phyloP scores from a whole-genome alignment of 2,329 filamentous ascomycete species.

The Rhytidhysteron rufulum region DNA sequence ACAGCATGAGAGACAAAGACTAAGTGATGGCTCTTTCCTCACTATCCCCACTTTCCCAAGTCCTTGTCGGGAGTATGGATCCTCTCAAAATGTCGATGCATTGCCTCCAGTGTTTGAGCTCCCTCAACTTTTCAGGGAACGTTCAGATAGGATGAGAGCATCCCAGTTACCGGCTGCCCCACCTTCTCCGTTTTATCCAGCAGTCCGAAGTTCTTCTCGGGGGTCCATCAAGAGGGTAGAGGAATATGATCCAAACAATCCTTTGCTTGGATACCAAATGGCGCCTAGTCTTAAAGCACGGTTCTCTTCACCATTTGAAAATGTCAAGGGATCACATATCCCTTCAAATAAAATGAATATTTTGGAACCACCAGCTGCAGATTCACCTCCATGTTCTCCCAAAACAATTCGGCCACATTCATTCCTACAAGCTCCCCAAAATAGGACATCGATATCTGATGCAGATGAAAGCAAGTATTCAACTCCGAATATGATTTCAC shows the following conservation, averaged over 20 bases:
- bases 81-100: slow-evolving; percentile 42
- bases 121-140: slow-evolving; percentile 30
- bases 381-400: slow-evolving; percentile 37
- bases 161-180: slow-evolving; percentile 9
- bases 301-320: slow-evolving; percentile 22
- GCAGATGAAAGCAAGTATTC: slow-evolving; percentile 27
- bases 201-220: slow-evolving; percentile 7
- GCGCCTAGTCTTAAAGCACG: slow-evolving; percentile 8
- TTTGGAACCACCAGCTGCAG: slow-evolving; percentile 8
- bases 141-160: background rate
- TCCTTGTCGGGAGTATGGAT: slow-evolving; percentile 84
- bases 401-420: slow-evolving; percentile 26
- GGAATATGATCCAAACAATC: slow-evolving; percentile 17
- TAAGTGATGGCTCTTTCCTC: slow-evolving; percentile 27
- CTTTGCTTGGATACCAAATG: slow-evolving; percentile 16
- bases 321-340: slow-evolving; percentile 21
- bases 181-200: slow-evolving; percentile 20
- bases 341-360: slow-evolving; percentile 11
- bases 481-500: slow-evolving; percentile 19
- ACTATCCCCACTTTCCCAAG: slow-evolving; percentile 55
- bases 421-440: slow-evolving; percentile 6
- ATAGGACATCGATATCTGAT: slow-evolving; percentile 10
- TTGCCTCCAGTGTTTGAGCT: slow-evolving; percentile 55
- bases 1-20: slow-evolving; percentile 14
- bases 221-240: slow-evolving; percentile 4